Percentiles rank a stretch among this genome's conserved stretches.
These are phyloP conservation scores for Eucalyptus marginata DNA, from an alignment of 345 rosid genomes.

Conservation along the genomic window DNA sequence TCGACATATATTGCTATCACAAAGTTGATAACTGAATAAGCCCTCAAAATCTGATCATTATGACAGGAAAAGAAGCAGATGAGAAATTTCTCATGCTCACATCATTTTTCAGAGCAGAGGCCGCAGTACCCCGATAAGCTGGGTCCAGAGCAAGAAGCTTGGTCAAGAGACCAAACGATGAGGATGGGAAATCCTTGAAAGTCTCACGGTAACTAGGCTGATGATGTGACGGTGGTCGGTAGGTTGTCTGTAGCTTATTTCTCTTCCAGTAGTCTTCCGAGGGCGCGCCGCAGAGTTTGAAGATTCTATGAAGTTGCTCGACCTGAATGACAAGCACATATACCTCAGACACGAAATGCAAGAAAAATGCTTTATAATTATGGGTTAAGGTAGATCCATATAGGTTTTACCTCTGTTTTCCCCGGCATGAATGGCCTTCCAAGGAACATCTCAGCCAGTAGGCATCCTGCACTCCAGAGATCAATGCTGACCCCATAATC, in stretches of 20 bases:
- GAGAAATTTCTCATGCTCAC: constrained; percentile 11
- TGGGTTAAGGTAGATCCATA: background rate
- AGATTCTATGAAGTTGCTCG: constrained; percentile 86
- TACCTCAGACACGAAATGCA: background rate
- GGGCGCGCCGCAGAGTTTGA: constrained; percentile 83
- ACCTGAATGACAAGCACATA: constrained; percentile 24
- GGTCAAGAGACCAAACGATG: constrained; percentile 41
- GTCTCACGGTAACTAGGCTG: constrained; percentile 56
- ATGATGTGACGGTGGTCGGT: constrained; percentile 60
- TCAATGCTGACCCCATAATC: constrained; percentile 85
- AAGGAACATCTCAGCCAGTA: constrained; percentile 65
- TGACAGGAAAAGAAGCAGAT: background rate
- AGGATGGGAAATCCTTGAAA: constrained; percentile 45
- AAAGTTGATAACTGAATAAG: background rate
- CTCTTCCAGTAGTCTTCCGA: constrained; percentile 77
- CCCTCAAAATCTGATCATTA: background rate
- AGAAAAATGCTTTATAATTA: background rate
- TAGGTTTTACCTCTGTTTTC: constrained; percentile 54
- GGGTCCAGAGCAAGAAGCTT: constrained; percentile 66
- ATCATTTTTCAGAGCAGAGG: constrained; percentile 53
- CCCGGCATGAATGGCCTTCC: constrained; percentile 89
- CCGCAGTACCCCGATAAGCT: constrained; percentile 54
- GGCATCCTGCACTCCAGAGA: constrained; percentile 88
- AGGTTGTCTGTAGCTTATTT: constrained; percentile 55
- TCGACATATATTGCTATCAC: background rate